Evolutionary conservation across 257 asterid genomes (phyloP), one percentile per base, ranked within the genome.

Genomic region (Schizonepeta tenuifolia): DNA sequence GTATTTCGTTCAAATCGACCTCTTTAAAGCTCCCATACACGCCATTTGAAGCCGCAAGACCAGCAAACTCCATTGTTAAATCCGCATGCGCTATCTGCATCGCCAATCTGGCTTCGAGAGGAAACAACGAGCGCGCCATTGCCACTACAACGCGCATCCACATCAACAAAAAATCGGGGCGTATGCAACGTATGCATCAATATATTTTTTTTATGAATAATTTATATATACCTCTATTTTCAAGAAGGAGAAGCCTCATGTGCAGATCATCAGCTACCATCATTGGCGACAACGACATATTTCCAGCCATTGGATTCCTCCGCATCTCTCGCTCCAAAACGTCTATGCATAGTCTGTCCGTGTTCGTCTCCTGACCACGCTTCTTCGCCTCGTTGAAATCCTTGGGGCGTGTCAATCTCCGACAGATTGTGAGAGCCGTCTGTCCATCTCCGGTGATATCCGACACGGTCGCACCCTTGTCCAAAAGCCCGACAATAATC

Each of bases 31-130:
- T 82, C 43, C 82, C 85, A 47, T 58, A 71, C 0, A 80, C 51
- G 11, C 89, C 86, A 63, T 84, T 83, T 10, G 90, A 57, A n/a
- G 90, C 80, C 26, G 92, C 74, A 49, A 92, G 86, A 12, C 97
- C 97, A 11, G 82, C 71, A 69, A 90, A 93, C 81, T 88, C 92
- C 33, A 62, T 72, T 12, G 98, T 93, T 17, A 86, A 77, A 67
- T 86, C 92, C 7, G 92, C 97, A 58, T 85, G 79, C 59, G 97
- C 96, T 77, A 78, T 78, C 77, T 88, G 88, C 98, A 90, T 93
- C 9, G 98, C 98, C 70, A 93, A 41, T 47, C 71, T 84, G 17
- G 98, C 98, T 86, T 93, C 92, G 22, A 56, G 72, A 10, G 98
- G 98, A 72, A 86, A 93, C 68, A 89, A 68, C 35, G 86, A 68